Conservation (phyloP, 345 rosid genomes). For the Moringa oleifera region DNA sequence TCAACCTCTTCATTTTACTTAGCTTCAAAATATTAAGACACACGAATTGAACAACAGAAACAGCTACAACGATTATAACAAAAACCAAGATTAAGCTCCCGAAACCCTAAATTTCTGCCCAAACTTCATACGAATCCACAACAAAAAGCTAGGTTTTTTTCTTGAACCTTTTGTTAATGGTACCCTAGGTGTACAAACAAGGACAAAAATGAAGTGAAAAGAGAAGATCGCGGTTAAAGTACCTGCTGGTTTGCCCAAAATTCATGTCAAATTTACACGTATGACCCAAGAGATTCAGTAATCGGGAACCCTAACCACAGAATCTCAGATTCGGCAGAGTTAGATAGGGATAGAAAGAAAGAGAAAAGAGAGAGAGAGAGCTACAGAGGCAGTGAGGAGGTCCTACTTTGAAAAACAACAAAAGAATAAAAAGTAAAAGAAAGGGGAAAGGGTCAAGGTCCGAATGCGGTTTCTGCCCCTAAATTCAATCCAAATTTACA, state of each 20-base stretch:
- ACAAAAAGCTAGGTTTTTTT: too few species aligned
- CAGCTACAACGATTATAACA: neutral
- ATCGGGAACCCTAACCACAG: neutral
- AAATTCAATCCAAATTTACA: too few species aligned
- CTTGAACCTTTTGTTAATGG: neutral
- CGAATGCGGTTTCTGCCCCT: too few species aligned
- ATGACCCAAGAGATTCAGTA: neutral
- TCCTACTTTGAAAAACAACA: too few species aligned
- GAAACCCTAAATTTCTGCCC: neutral
- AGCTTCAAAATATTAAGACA: neutral
- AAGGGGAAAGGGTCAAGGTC: too few species aligned
- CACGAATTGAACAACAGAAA: neutral
- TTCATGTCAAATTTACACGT: neutral
- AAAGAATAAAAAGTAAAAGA: too few species aligned
- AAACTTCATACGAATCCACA: neutral
- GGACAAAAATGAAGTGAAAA: neutral
- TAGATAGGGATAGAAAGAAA: neutral
- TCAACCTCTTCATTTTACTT: slow-evolving; percentile 62
- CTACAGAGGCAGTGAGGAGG: neutral
- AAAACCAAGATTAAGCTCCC: neutral
- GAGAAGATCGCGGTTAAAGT: neutral
- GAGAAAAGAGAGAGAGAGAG: neutral
- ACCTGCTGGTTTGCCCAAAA: neutral
- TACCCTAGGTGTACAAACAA: neutral
- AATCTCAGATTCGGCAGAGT: neutral